phyloP scores from a whole-genome alignment of 768 basidiomycete genomes.

The Lentinula guzmanii region DNA sequence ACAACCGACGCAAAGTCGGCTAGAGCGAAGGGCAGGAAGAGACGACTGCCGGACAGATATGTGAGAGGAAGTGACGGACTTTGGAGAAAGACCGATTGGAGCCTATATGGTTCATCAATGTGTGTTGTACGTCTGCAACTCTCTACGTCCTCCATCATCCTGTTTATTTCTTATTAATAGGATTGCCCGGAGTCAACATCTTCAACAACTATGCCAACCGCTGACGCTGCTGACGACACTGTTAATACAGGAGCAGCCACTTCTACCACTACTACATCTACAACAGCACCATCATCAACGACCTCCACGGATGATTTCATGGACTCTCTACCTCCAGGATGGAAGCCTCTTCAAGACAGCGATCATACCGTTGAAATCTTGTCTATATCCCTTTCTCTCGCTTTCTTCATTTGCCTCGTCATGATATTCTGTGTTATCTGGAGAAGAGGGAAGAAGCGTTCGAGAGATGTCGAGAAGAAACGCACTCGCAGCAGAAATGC shows the following conservation, averaged over 20 bases:
- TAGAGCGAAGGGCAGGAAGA: conserved; percentile 2
- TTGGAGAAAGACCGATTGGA: conserved; percentile 55
- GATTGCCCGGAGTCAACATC: background rate
- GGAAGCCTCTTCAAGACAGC: conserved; percentile 26
- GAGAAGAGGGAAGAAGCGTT: conserved; percentile 37
- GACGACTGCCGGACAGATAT: conserved; percentile 50
- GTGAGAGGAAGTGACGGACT: conserved; percentile 43
- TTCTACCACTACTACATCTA: background rate
- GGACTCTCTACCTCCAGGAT: conserved; percentile 48
- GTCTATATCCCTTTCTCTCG: conserved; percentile 56
- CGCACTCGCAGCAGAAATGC: conserved; percentile 25
- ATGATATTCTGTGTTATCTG: conserved; percentile 60
- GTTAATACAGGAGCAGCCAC: background rate
- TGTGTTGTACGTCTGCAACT: conserved; percentile 38
- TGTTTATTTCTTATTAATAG: background rate
- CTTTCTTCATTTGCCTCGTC: conserved; percentile 52
- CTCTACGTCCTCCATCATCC: background rate
- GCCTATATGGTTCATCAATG: conserved; percentile 67
- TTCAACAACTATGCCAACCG: background rate
- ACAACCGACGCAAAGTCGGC: background rate
- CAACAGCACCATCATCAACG: conserved; percentile 4
- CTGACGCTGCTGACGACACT: conserved; percentile 2
- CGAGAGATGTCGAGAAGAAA: conserved; percentile 46
- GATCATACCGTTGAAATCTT: conserved; percentile 44
- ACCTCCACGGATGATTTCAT: conserved; percentile 18